These are phyloP conservation scores for Papiliotrema nemorosa DNA, from an alignment of 1,284 basidiomycete species.

Conservation along the genomic window DNA sequence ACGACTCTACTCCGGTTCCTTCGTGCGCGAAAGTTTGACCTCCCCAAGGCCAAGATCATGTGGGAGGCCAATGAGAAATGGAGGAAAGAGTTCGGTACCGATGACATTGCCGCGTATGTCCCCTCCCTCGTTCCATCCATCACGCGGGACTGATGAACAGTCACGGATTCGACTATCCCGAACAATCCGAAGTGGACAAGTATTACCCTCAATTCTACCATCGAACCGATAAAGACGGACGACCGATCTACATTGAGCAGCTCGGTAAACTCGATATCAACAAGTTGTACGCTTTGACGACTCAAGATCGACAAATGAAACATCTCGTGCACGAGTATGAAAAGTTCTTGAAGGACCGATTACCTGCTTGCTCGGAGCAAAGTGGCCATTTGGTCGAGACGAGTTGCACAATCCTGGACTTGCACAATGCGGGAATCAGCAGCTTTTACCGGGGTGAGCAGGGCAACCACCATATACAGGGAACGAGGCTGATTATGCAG, in stretches of 20 bases:
- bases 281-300: conserved; percentile 75
- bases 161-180: conserved; percentile 78
- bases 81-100: conserved; percentile 84
- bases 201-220: conserved; percentile 97
- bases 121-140: background rate
- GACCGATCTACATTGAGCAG: conserved; percentile 92
- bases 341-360: conserved; percentile 71
- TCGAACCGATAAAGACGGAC: conserved; percentile 93
- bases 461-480: background rate
- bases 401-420: conserved; percentile 96
- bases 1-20: conserved; percentile 79
- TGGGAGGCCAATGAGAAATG: conserved; percentile 78
- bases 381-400: conserved; percentile 88
- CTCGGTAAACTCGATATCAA: conserved; percentile 86
- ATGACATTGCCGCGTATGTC: conserved; percentile 75
- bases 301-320: conserved; percentile 82
- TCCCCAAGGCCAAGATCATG: conserved; percentile 79
- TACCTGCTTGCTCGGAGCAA: conserved; percentile 70
- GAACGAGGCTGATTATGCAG: conserved; percentile 39
- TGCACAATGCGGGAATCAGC: conserved; percentile 73
- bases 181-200: conserved; percentile 78
- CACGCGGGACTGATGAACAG: no score
- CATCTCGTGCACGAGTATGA: conserved; percentile 94
- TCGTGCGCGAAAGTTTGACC: conserved; percentile 88
- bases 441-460: conserved; percentile 68